phyloP scores from a whole-genome alignment of 176 grass and related monocot genomes.

The Musa troglodytarum region DNA sequence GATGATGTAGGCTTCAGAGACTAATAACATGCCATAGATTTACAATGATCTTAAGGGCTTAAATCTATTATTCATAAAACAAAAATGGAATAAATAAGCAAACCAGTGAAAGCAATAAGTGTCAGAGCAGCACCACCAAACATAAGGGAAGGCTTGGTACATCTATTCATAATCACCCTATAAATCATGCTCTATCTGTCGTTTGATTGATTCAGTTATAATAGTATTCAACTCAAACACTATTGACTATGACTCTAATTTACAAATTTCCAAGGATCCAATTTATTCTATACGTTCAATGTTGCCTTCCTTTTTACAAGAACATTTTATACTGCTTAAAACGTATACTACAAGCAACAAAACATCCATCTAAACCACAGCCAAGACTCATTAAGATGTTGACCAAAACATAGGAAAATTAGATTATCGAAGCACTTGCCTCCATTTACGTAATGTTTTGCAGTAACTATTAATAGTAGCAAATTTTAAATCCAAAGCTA shows the following conservation, averaged over 20 bases:
- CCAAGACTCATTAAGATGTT: neutral
- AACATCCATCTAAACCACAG: neutral
- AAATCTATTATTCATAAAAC: neutral
- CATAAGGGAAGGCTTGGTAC: neutral
- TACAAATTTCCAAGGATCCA: neutral
- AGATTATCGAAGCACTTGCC: neutral
- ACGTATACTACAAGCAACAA: neutral
- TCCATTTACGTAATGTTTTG: too few relatives aligned
- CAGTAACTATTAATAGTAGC: too few relatives aligned
- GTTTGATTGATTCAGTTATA: neutral
- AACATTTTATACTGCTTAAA: neutral
- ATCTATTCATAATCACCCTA: neutral
- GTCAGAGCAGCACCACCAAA: neutral
- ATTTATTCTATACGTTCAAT: neutral
- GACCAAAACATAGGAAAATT: neutral
- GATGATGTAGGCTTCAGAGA: neutral
- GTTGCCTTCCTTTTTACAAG: neutral
- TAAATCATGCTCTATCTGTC: neutral
- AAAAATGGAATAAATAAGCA: neutral
- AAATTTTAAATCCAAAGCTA: too few relatives aligned
- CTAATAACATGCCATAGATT: neutral
- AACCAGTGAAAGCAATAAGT: neutral
- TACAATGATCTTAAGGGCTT: neutral
- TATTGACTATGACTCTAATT: neutral
- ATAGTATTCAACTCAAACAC: neutral